Percentiles rank a stretch among this genome's conserved stretches.
phyloP scores from a whole-genome alignment of 1,284 basidiomycete species.

The Vanrija sp. region DNA sequence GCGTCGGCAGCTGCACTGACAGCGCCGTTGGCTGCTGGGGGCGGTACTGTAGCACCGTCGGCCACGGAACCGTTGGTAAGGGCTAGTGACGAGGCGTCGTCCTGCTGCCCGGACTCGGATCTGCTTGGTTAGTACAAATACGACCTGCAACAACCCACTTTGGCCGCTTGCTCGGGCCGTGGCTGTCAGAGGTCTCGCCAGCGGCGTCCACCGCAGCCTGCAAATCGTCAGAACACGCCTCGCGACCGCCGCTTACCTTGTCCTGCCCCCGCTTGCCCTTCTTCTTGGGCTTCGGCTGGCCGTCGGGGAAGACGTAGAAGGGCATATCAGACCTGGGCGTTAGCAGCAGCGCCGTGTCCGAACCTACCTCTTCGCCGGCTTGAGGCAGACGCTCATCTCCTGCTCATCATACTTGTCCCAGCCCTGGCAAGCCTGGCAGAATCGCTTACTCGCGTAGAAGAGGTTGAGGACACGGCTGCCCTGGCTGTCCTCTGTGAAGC shows the following conservation, averaged over 20 bases:
- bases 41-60: not conserved
- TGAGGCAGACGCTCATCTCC: constrained; percentile 90
- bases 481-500: constrained; percentile 33
- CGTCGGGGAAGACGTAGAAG: constrained; percentile 43
- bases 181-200: constrained; percentile 30
- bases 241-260: constrained; percentile 20
- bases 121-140: not conserved
- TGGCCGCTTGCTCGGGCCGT: constrained; percentile 42
- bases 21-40: not conserved
- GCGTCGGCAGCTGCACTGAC: not conserved
- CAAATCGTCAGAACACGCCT: too few species aligned
- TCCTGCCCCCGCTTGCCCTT: constrained; percentile 42
- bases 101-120: not conserved
- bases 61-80: too few species aligned
- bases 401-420: constrained; percentile 95
- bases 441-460: constrained; percentile 93
- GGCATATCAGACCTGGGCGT: constrained; percentile 37
- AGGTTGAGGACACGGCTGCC: constrained; percentile 76
- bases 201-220: constrained; percentile 16
- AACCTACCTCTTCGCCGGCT: constrained; percentile 83
- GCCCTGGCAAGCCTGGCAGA: constrained; percentile 88
- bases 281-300: constrained; percentile 43
- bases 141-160: constrained; percentile 23
- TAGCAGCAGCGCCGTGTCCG: not conserved
- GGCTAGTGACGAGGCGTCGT: not conserved